These are phyloP conservation scores for Novakomyces olei DNA, from an alignment of 805 yeast genomes.

Conservation along the genomic window DNA sequence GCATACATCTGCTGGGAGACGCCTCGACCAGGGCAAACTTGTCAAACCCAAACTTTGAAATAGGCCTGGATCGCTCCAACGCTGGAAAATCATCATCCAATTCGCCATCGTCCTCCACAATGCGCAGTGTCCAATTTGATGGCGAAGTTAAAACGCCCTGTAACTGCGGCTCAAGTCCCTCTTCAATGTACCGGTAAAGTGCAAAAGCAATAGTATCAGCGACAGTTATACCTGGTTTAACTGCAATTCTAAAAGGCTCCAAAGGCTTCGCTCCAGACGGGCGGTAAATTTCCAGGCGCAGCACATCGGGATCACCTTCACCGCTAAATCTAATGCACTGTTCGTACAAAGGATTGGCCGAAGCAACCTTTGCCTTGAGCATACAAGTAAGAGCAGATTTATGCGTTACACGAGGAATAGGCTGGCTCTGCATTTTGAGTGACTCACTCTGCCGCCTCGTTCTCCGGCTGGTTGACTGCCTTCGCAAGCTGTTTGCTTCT, in stretches of 20 bases:
- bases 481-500: too few species aligned
- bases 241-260: slow-evolving; percentile 15
- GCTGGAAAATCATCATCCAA: slow-evolving; percentile 82
- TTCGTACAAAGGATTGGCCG: slow-evolving; percentile 1
- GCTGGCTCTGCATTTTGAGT: too few species aligned
- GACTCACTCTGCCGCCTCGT: too few species aligned
- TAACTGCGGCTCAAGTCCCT: slow-evolving; percentile 12
- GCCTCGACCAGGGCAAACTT: slow-evolving; percentile 57
- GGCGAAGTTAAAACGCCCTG: slow-evolving; percentile 24
- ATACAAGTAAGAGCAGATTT: too few species aligned
- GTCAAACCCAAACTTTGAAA: slow-evolving; percentile 54
- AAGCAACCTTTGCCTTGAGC: too few species aligned
- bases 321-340: slow-evolving; percentile 18
- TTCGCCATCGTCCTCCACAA: slow-evolving; percentile 84
- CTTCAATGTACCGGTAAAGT: slow-evolving; percentile 17
- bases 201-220: slow-evolving; percentile 35
- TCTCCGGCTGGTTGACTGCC: too few species aligned
- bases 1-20: slow-evolving; percentile 13
- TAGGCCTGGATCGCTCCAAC: slow-evolving; percentile 40
- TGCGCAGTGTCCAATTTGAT: slow-evolving; percentile 49
- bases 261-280: slow-evolving; percentile 15
- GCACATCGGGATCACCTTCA: slow-evolving; percentile 15
- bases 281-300: slow-evolving; percentile 16
- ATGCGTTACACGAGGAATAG: too few species aligned
- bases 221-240: slow-evolving; percentile 22